Conservation (phyloP, 108 stramenopile species). For the Cylindrotheca closterium region DNA sequence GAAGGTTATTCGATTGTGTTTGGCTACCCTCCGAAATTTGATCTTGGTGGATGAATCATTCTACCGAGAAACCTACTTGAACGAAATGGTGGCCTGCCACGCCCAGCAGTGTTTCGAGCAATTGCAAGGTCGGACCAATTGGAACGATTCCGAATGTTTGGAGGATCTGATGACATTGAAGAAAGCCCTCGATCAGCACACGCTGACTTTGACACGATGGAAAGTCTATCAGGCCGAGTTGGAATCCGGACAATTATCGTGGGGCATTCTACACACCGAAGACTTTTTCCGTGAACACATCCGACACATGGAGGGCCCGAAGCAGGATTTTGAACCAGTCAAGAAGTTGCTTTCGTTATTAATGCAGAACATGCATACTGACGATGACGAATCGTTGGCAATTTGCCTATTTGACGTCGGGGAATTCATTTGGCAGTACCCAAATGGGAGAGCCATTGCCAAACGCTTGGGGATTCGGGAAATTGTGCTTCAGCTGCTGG, state of each 20-base stretch:
- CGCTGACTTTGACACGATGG: conserved; percentile 80
- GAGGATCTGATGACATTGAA: conserved; percentile 67
- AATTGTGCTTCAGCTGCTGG: conserved; percentile 77
- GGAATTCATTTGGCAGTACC: conserved; percentile 91
- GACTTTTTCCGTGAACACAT: conserved; percentile 81
- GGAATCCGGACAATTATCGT: conserved; percentile 74
- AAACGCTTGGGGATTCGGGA: conserved; percentile 85
- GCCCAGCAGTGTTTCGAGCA: conserved; percentile 57
- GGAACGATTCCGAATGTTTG: conserved; percentile 82
- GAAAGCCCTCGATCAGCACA: conserved; percentile 61
- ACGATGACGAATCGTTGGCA: conserved; percentile 39
- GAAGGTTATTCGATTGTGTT: conserved; percentile 81
- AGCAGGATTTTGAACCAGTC: conserved; percentile 56
- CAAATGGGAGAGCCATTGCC: conserved; percentile 82
- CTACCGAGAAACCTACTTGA: conserved; percentile 37
- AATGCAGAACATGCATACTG: neutral
- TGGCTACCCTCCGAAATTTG: conserved; percentile 73
- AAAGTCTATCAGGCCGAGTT: conserved; percentile 83
- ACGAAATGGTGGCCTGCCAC: conserved; percentile 75
- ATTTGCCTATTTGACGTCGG: conserved; percentile 94
- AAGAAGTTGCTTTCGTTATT: conserved; percentile 73
- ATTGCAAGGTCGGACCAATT: conserved; percentile 55
- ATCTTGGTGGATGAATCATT: conserved; percentile 39
- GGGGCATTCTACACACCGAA: conserved; percentile 89
- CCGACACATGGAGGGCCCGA: conserved; percentile 58